Base-by-base conservation (phyloP, 73 alveolate genomes). In the Paramecium primaurelia region DNA sequence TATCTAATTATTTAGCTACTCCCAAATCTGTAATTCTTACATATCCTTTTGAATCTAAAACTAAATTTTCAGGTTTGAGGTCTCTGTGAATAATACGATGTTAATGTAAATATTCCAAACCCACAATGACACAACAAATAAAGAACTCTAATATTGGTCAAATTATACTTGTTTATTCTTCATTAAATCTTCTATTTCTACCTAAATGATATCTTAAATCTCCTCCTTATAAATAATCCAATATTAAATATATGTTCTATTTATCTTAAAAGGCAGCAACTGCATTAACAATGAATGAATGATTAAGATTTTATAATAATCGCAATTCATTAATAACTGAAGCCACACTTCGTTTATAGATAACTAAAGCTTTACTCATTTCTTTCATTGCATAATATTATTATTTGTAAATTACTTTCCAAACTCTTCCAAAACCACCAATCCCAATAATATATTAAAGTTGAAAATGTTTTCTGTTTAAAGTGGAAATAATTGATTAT, bases 11-110 rank as follows among this genome's bases (percentile, higher is more conserved):
- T 73, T 98, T 92, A 0, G 99, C 99, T 38, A 98, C 97, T 20
- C 99, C 99, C 68, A 98, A 89, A 88, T 98, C 99, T 11, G 99
- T 97, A 10, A 98, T 92, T 80, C 98, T 91, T 6, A 96, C 95
- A 90, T 97, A 97, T 18, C 97, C 93, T 69, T 88, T 69, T 8
- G 68, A 38, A 47, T 88, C 93, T 8, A 88, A 45, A 20, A 88
- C 90, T 12, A 88, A 40, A 88, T 88, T 88, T 42, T 88, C 93
- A 69, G 93, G 93, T 12, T 88, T 88, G 14, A 88, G 71, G 69
- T 88, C 93, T 45, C 93, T 88, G 18, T 88, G 93, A 20, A 88
- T 75, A 45, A 88, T 88, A 10, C 68, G 32, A 69, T 88, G 37
- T 64, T 30, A 22, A 22, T 88, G 93, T 42, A 88, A 68, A 47